phyloP scores from a whole-genome alignment of 441 rosid species.

The Pelargonium australe region DNA sequence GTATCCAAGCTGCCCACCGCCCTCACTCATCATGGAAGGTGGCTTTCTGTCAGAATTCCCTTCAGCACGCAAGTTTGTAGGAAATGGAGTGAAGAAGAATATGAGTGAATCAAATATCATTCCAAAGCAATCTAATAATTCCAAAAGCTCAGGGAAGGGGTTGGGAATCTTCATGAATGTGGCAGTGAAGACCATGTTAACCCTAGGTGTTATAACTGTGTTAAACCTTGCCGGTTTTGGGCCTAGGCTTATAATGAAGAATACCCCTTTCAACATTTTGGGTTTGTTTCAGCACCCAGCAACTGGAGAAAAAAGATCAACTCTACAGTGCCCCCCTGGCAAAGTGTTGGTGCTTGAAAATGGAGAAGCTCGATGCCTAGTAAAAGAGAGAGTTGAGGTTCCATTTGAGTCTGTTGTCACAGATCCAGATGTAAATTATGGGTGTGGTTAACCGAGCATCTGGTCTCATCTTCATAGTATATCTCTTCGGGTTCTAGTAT shows the following conservation, averaged over 20 bases:
- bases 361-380: slow-evolving; percentile 74
- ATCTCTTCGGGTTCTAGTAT: slow-evolving; percentile 14
- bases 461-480: slow-evolving; percentile 19
- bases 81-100: slow-evolving; percentile 40
- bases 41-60: slow-evolving; percentile 36
- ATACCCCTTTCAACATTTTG: slow-evolving; percentile 27
- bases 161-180: slow-evolving; percentile 41
- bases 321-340: slow-evolving; percentile 60
- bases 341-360: slow-evolving; percentile 52
- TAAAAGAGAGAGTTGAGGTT: slow-evolving; percentile 79
- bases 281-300: slow-evolving; percentile 37
- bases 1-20: slow-evolving; percentile 53
- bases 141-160: slow-evolving; percentile 32
- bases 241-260: slow-evolving; percentile 32
- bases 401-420: slow-evolving; percentile 54
- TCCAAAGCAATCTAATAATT: slow-evolving; percentile 12
- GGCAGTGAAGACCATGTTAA: slow-evolving; percentile 52
- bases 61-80: slow-evolving; percentile 29
- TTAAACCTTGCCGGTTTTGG: slow-evolving; percentile 49
- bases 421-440: slow-evolving; percentile 67
- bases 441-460: slow-evolving; percentile 51
- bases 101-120: slow-evolving; percentile 23
- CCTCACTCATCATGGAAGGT: slow-evolving; percentile 40
- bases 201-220: slow-evolving; percentile 52
- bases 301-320: slow-evolving; percentile 26